A percentile compares a stretch with the other conserved stretches of the same genome.
phyloP scores from a whole-genome alignment of 352 stramenopile species.

The Phytophthora hibernalis region DNA sequence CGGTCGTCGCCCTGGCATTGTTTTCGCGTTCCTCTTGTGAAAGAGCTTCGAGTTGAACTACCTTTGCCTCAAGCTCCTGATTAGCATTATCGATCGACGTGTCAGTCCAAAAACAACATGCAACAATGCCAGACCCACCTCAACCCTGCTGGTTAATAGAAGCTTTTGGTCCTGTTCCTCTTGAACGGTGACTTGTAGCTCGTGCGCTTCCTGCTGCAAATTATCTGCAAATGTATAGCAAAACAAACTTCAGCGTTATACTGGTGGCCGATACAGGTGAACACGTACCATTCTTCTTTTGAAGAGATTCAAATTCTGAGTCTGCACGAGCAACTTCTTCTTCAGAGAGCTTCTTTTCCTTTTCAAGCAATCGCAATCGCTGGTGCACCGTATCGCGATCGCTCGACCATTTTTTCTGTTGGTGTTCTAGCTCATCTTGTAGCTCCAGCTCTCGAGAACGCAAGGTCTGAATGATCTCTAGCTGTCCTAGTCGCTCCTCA shows the following conservation, averaged over 20 bases:
- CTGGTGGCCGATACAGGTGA: not conserved
- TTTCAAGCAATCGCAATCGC: constrained; percentile 60
- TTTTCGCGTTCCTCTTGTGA: constrained; percentile 47
- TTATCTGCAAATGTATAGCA: constrained; percentile 1
- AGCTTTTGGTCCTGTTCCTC: constrained; percentile 34
- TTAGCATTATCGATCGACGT: not conserved
- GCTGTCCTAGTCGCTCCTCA: constrained; percentile 60
- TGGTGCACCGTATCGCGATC: constrained; percentile 60
- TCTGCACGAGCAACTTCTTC: constrained; percentile 40
- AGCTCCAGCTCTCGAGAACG: constrained; percentile 57
- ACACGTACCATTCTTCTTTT: constrained; percentile 47
- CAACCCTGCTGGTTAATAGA: constrained; percentile 20
- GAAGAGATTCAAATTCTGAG: constrained; percentile 23
- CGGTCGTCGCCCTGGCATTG: constrained; percentile 25
- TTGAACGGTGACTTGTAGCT: constrained; percentile 14
- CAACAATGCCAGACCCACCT: constrained; percentile 8
- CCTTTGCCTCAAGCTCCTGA: constrained; percentile 53
- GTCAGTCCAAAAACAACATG: not conserved
- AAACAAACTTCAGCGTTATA: not conserved
- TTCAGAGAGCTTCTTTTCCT: constrained; percentile 54
- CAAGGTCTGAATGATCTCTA: constrained; percentile 64
- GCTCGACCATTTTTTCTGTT: constrained; percentile 63
- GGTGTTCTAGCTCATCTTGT: constrained; percentile 60
- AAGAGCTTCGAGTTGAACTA: constrained; percentile 47
- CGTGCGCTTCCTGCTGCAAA: constrained; percentile 18